phyloP scores from a whole-genome alignment of 768 basidiomycete species.

The Auricularia heimuer region DNA sequence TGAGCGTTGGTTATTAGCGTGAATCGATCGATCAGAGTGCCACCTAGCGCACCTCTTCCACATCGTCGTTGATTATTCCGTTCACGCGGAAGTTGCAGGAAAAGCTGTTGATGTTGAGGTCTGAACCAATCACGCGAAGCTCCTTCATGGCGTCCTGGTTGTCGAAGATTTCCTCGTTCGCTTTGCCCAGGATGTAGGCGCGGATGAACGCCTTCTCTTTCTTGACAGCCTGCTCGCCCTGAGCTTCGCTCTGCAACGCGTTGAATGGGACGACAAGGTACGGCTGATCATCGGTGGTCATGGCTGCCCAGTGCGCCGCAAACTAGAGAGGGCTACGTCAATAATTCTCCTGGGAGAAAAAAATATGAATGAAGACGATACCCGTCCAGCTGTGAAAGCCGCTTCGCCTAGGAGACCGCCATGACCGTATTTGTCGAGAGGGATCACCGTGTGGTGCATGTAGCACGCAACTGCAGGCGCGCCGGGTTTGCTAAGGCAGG shows the following conservation, averaged over 20 bases:
- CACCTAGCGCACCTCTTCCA: constrained; percentile 18
- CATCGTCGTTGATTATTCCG: constrained; percentile 25
- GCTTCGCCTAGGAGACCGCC: constrained; percentile 33
- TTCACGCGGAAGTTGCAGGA: constrained; percentile 32
- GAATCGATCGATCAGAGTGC: too few relatives aligned
- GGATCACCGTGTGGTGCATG: constrained; percentile 31
- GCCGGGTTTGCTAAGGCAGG: constrained; percentile 33
- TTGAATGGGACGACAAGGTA: constrained; percentile 32
- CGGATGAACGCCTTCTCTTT: constrained; percentile 26
- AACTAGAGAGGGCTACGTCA: constrained; percentile 17
- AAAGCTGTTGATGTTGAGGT: constrained; percentile 37
- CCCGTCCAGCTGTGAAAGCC: constrained; percentile 27
- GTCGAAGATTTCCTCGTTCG: constrained; percentile 22
- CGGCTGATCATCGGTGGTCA: constrained; percentile 25
- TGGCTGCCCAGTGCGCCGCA: constrained; percentile 32
- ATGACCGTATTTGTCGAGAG: constrained; percentile 30
- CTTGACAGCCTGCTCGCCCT: constrained; percentile 15
- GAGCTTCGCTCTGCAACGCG: constrained; percentile 13
- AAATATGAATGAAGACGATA: constrained; percentile 9
- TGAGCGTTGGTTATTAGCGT: too few relatives aligned
- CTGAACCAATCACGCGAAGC: constrained; percentile 26
- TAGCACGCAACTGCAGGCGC: constrained; percentile 31
- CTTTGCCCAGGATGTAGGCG: constrained; percentile 18
- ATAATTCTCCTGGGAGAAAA: background rate
- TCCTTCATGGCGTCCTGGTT: constrained; percentile 19